Evolutionary conservation across 345 rosid genomes (phyloP), one percentile per base, ranked within the genome.

Genomic region (Luvunga scandens): DNA sequence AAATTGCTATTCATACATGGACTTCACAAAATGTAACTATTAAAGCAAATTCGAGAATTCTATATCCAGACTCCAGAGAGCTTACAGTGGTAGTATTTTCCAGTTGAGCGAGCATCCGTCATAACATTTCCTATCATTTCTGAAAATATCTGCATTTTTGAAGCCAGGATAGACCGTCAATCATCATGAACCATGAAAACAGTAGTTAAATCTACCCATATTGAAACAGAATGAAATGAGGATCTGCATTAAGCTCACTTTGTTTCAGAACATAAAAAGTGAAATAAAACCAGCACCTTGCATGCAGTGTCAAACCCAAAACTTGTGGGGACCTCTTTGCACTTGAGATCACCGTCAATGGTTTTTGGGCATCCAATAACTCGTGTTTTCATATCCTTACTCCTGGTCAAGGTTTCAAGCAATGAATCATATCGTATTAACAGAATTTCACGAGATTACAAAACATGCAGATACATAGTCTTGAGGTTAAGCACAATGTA

Each of bases 301-400:
- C 88, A 86, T 69, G 88, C 88, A 60, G 88, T 86, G 66, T 86
- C 86, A 56, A 86, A 86, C 66, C 86, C 88, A 81, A 86, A 86
- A 76, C 88, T 86, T 69, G 78, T 25, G 7, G 86, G 86, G 75
- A 86, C 85, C 66, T 96, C 99, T 85, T 96, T 92, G 91, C 92
- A 89, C 86, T 94, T 96, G 83, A 96, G 86, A 83, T 96, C 99
- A 78, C 99, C 99, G 85, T 96, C 99, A 75, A 96, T 96, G 57
- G 99, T 96, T 84, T 96, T 96, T 57, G 99, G 99, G 91, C 99
- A 96, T 33, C 99, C 99, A 84, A 94, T 91, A 69, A 96, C 99
- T 53, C 78, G 80, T 42, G 99, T 85, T 85, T 94, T 96, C 86
- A 96, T 30, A 65, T 92, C 91, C 84, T 92, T 92, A 81, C 83